These are phyloP conservation scores for Colletotrichum neosansevieriae DNA, from an alignment of 2,329 filamentous ascomycete genomes.

Conservation along the genomic window DNA sequence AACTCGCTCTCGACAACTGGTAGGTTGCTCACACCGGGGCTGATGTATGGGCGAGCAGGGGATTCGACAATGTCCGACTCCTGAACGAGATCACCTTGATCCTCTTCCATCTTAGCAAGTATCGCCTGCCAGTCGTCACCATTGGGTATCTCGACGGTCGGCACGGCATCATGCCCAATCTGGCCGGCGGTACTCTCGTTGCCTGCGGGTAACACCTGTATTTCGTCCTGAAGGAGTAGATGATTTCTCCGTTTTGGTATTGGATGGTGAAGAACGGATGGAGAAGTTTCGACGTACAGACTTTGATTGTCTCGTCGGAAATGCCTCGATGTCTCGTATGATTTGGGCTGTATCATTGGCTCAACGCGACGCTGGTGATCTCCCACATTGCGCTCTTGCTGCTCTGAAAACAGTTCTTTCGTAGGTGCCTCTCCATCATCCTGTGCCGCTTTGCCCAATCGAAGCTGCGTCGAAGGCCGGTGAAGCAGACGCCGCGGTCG, in stretches of 20 bases:
- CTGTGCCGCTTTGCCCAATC: neutral
- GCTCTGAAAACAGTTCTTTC: neutral
- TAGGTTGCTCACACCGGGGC: slow-evolving; percentile 20
- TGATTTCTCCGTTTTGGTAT: slow-evolving; percentile 35
- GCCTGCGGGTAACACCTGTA: neutral
- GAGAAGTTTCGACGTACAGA: slow-evolving; percentile 24
- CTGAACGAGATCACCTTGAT: no score
- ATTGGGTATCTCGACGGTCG: neutral
- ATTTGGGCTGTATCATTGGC: neutral
- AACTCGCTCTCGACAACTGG: neutral
- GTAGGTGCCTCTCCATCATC: neutral
- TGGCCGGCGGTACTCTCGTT: slow-evolving; percentile 23
- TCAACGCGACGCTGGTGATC: no score
- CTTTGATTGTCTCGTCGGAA: neutral
- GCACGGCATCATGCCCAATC: slow-evolving; percentile 5
- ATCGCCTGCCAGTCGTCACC: slow-evolving; percentile 29
- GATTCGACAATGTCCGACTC: neutral
- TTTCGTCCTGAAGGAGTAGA: neutral
- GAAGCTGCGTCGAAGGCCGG: neutral
- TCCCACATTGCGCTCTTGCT: no score
- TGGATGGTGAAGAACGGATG: slow-evolving; percentile 33
- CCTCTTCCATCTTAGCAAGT: neutral
- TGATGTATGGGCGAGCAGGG: neutral
- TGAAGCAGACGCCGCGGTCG: neutral
- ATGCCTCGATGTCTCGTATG: neutral